phyloP scores from a whole-genome alignment of 2,329 filamentous ascomycete genomes.

The Furcasterigmium sp. region DNA sequence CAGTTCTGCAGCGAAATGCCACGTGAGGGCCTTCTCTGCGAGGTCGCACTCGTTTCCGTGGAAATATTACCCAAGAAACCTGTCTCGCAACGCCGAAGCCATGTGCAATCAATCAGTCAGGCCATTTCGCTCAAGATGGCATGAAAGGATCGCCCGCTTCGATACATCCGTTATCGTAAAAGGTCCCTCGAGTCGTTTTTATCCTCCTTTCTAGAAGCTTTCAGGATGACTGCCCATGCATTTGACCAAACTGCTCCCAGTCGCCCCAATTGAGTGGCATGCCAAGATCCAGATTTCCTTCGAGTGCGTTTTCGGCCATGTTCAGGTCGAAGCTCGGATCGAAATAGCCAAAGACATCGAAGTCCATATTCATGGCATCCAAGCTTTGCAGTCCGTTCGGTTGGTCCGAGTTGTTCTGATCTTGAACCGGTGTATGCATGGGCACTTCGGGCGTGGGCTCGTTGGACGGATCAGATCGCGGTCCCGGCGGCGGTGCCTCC shows the following conservation, averaged over 20 bases:
- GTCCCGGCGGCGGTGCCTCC: constrained; percentile 4
- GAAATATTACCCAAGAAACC: too few relatives aligned
- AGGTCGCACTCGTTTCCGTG: too few relatives aligned
- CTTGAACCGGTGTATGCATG: background rate
- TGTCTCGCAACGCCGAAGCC: too few relatives aligned
- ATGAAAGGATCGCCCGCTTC: too few relatives aligned
- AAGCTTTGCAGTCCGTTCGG: constrained; percentile 12
- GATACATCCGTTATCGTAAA: too few relatives aligned
- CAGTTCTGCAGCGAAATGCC: too few relatives aligned
- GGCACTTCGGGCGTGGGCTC: constrained; percentile 2
- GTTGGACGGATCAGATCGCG: constrained; percentile 2
- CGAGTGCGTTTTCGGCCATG: constrained; percentile 48
- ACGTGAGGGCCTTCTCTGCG: too few relatives aligned
- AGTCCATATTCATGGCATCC: constrained; percentile 28
- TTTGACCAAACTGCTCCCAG: constrained; percentile 28
- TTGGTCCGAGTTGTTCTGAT: background rate
- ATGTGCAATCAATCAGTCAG: too few relatives aligned
- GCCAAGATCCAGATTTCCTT: constrained; percentile 49
- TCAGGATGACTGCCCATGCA: too few relatives aligned
- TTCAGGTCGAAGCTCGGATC: constrained; percentile 49
- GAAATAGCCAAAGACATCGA: constrained; percentile 51
- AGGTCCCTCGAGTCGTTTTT: too few relatives aligned
- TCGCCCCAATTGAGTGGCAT: constrained; percentile 47
- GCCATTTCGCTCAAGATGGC: too few relatives aligned
- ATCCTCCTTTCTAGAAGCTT: too few relatives aligned